Percentiles rank a stretch among this genome's conserved stretches.
Conservation (phyloP, 371 early-diverging fungal species). For the Umbelopsis sp. region DNA sequence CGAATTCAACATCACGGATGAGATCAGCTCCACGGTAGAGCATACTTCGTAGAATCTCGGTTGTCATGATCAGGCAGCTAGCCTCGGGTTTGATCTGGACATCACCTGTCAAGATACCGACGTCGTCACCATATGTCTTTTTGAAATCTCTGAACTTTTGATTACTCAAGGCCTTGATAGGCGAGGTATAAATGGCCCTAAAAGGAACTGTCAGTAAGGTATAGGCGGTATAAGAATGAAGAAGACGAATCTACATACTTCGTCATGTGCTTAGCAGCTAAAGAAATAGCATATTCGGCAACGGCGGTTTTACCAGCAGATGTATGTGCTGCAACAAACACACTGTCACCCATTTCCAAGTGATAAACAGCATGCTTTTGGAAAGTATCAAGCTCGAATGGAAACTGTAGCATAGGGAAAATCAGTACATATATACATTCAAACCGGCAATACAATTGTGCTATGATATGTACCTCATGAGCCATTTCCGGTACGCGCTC, state of each 20-base stretch:
- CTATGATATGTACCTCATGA: constrained; percentile 48
- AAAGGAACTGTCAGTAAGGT: not conserved
- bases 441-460: not conserved
- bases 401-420: constrained; percentile 57
- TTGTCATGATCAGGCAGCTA: constrained; percentile 98
- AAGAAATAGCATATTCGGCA: constrained; percentile 98
- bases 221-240: not conserved
- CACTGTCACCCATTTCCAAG: constrained; percentile 91
- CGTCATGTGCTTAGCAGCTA: constrained; percentile 95
- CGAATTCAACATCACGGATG: constrained; percentile 98
- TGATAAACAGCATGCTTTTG: constrained; percentile 98
- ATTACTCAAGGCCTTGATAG: constrained; percentile 99
- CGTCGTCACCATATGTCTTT: constrained; percentile 87
- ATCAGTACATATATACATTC: not conserved
- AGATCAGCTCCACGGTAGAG: constrained; percentile 97
- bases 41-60: constrained; percentile 99
- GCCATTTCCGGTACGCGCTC: constrained; percentile 85
- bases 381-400: constrained; percentile 98
- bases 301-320: constrained; percentile 99
- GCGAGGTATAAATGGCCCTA: constrained; percentile 98
- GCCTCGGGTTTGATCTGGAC: constrained; percentile 98
- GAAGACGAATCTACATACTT: constrained; percentile 41
- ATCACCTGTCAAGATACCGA: constrained; percentile 99
- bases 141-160: constrained; percentile 99
- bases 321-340: constrained; percentile 99